phyloP scores from a whole-genome alignment of 1,284 basidiomycete genomes.

The Flammula alnicola region DNA sequence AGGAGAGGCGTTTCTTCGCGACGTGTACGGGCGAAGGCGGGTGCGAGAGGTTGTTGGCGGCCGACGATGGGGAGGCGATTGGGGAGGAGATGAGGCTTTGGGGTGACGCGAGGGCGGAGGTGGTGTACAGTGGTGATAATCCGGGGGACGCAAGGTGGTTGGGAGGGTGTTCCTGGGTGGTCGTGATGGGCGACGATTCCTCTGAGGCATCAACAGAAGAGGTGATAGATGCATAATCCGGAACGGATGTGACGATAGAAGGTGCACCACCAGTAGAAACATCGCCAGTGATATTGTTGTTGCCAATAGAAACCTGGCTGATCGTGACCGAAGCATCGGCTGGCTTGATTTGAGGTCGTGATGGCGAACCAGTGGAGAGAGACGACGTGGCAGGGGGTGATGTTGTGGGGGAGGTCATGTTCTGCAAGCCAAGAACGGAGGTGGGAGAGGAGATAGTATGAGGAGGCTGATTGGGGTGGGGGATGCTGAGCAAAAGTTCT shows the following conservation, averaged over 20 bases:
- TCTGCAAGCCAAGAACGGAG: conserved; percentile 18
- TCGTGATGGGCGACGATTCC: too few relatives aligned
- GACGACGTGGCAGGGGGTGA: not conserved
- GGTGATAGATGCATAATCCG: not conserved
- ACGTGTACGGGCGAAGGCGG: conserved; percentile 59
- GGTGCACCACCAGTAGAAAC: too few relatives aligned
- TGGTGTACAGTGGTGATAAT: too few relatives aligned
- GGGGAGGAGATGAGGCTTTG: conserved; percentile 5
- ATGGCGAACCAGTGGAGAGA: not conserved
- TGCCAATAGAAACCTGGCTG: conserved; percentile 6
- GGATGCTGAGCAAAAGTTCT: conserved; percentile 49
- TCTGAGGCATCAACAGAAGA: too few relatives aligned
- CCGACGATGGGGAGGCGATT: conserved; percentile 21
- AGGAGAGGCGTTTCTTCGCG: conserved; percentile 73
- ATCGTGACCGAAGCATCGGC: conserved; percentile 10
- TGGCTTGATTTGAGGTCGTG: conserved; percentile 2
- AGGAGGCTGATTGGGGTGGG: conserved; percentile 27
- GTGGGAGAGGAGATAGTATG: conserved; percentile 14
- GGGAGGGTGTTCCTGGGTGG: too few relatives aligned
- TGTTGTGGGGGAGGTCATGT: conserved; percentile 14
- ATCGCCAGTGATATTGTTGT: conserved; percentile 6
- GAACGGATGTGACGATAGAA: too few relatives aligned
- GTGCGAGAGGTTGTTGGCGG: conserved; percentile 44
- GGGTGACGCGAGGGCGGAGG: not conserved
- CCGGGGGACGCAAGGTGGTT: too few relatives aligned